phyloP scores from a whole-genome alignment of 441 rosid species.

The Sinapis alba region DNA sequence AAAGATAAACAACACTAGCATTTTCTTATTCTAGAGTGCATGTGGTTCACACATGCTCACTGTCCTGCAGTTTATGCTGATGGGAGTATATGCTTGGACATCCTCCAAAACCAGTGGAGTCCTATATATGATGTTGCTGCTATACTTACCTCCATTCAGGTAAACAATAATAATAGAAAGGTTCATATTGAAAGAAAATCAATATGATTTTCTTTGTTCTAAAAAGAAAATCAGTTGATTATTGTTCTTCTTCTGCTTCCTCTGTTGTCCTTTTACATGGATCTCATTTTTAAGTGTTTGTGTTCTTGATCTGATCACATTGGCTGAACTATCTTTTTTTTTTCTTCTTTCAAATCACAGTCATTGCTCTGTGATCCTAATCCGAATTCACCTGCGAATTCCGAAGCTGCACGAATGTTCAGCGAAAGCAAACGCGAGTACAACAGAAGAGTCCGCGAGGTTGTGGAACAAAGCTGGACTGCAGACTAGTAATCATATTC shows the following conservation, averaged over 20 bases:
- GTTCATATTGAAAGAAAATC: neutral
- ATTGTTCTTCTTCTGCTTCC: conserved; percentile 13
- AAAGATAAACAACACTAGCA: neutral
- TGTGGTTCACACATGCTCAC: conserved; percentile 9
- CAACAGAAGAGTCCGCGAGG: conserved; percentile 74
- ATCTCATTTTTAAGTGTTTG: neutral
- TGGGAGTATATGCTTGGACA: conserved; percentile 84
- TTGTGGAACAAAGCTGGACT: conserved; percentile 82
- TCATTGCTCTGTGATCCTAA: conserved; percentile 72
- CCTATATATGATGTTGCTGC: conserved; percentile 90
- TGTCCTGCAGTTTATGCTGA: conserved; percentile 67
- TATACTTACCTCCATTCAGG: conserved; percentile 86
- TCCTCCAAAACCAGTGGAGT: conserved; percentile 88
- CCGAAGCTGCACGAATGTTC: conserved; percentile 76
- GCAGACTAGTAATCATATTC: conserved; percentile 49
- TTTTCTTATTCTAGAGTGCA: conserved; percentile 14
- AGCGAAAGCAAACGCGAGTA: conserved; percentile 75
- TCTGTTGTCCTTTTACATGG: neutral
- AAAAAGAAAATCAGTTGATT: neutral
- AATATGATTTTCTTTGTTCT: conserved; percentile 2
- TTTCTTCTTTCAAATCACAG: conserved; percentile 32
- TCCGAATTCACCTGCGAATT: conserved; percentile 74
- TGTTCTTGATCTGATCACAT: neutral
- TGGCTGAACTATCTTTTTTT: neutral
- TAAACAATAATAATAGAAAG: conserved; percentile 7